A percentile compares a stretch with the other conserved stretches of the same genome.
These are phyloP conservation scores for Ampelomyces quisqualis DNA, from an alignment of 2,329 filamentous ascomycete genomes.

Conservation along the genomic window DNA sequence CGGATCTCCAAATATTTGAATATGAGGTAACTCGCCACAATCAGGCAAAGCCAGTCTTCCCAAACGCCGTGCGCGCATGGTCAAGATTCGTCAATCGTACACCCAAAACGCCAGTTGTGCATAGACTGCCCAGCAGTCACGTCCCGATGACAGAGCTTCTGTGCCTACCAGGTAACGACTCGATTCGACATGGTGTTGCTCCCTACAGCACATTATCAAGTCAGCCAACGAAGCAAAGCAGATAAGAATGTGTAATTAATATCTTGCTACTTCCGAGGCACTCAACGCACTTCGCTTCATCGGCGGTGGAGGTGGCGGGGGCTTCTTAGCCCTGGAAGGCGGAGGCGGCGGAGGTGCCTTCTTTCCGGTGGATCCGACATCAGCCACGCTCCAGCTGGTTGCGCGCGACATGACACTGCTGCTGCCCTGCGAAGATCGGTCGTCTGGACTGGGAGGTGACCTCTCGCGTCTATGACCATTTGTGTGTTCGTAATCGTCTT, in stretches of 20 bases:
- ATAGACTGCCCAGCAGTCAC: slow-evolving; percentile 28
- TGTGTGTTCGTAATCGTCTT: slow-evolving; percentile 34
- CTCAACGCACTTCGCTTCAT: slow-evolving; percentile 60
- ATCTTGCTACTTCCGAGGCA: slow-evolving; percentile 40
- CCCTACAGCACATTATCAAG: slow-evolving; percentile 14
- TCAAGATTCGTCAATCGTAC: not conserved
- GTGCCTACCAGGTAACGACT: slow-evolving; percentile 16
- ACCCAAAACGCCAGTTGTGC: slow-evolving; percentile 14
- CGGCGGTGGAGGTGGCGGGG: slow-evolving; percentile 63
- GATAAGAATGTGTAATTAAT: slow-evolving; percentile 23
- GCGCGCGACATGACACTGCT: slow-evolving; percentile 54
- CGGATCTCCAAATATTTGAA: too few species aligned
- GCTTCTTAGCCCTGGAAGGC: slow-evolving; percentile 65
- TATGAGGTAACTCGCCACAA: too few species aligned
- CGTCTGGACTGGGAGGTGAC: slow-evolving; percentile 56
- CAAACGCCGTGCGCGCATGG: slow-evolving; percentile 7
- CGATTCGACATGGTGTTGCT: slow-evolving; percentile 15
- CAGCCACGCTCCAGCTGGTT: slow-evolving; percentile 51
- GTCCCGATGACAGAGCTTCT: not conserved
- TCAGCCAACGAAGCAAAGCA: slow-evolving; percentile 16
- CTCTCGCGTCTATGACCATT: slow-evolving; percentile 45
- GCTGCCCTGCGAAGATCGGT: slow-evolving; percentile 44
- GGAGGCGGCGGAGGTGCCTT: slow-evolving; percentile 60
- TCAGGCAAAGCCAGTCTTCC: not conserved
- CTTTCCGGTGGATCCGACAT: slow-evolving; percentile 41